These are phyloP conservation scores for Artemisia tridentata DNA, from an alignment of 129 eudicot species.

Conservation along the genomic window DNA sequence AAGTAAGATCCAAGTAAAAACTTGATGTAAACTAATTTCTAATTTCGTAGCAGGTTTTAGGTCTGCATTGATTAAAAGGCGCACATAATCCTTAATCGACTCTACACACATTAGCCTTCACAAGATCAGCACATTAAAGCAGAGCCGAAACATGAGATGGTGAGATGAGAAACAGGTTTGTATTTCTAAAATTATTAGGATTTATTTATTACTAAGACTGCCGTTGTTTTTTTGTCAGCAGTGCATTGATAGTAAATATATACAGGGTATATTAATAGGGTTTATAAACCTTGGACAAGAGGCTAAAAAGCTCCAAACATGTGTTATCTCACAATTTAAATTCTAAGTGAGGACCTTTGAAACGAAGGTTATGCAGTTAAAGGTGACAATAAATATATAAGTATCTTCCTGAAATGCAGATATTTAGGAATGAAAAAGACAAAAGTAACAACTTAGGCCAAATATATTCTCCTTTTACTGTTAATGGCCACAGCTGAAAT, in stretches of 20 bases:
- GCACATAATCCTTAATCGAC: background rate
- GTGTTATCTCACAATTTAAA: constrained; percentile 9
- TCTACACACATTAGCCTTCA: constrained; percentile 1
- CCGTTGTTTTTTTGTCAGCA: constrained; percentile 1
- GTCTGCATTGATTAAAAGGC: constrained; percentile 1
- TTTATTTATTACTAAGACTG: background rate
- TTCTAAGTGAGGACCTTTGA: background rate
- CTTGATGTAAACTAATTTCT: constrained; percentile 9
- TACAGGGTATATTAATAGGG: background rate
- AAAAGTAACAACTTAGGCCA: background rate
- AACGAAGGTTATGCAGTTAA: constrained; percentile 10
- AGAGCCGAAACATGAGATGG: background rate
- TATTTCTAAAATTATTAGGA: background rate
- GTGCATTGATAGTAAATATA: background rate
- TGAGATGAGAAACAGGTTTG: background rate
- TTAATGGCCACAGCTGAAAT: background rate
- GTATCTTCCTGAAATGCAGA: background rate
- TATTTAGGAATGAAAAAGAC: background rate
- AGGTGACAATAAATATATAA: background rate
- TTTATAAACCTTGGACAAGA: constrained; percentile 2
- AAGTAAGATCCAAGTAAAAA: constrained; percentile 12
- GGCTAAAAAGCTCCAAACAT: constrained; percentile 8
- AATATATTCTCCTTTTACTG: background rate
- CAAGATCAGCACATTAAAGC: constrained; percentile 9
- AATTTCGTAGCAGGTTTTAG: background rate